Conservation (phyloP, 306 rosid genomes). For the Begonia peltatifolia region DNA sequence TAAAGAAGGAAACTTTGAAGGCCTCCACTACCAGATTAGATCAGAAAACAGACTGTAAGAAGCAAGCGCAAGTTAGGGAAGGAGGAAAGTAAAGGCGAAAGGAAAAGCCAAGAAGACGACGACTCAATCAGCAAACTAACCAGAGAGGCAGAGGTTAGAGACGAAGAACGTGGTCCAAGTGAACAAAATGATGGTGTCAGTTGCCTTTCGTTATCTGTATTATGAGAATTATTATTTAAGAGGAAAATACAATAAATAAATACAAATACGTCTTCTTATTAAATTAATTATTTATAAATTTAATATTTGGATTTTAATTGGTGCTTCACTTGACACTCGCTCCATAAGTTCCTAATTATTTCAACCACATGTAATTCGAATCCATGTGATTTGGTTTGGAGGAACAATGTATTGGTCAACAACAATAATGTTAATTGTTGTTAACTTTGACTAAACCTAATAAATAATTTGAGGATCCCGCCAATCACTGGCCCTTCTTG, state of each 20-base stretch:
- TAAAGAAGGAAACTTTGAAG: constrained; percentile 5
- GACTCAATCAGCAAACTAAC: too few species aligned
- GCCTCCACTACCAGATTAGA: constrained; percentile 19
- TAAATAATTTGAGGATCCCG: too few species aligned
- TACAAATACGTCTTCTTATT: background rate
- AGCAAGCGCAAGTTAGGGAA: constrained; percentile 9
- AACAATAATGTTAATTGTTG: too few species aligned
- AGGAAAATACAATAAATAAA: background rate
- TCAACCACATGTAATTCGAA: too few species aligned
- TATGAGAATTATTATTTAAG: background rate
- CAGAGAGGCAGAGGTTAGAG: background rate
- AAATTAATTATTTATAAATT: too few species aligned
- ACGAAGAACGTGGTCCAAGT: constrained; percentile 9
- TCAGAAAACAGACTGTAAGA: constrained; percentile 12
- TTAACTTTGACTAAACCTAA: too few species aligned
- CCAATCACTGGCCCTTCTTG: too few species aligned
- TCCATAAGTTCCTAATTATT: too few species aligned
- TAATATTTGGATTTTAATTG: too few species aligned
- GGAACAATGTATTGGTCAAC: too few species aligned
- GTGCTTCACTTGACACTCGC: too few species aligned
- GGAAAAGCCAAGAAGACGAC: background rate
- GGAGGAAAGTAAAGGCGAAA: background rate
- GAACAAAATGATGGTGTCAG: background rate
- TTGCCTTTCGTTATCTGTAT: background rate
- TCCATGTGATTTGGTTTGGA: too few species aligned